These are phyloP conservation scores for Fomitopsis serialis DNA, from an alignment of 768 basidiomycete species.

Conservation along the genomic window DNA sequence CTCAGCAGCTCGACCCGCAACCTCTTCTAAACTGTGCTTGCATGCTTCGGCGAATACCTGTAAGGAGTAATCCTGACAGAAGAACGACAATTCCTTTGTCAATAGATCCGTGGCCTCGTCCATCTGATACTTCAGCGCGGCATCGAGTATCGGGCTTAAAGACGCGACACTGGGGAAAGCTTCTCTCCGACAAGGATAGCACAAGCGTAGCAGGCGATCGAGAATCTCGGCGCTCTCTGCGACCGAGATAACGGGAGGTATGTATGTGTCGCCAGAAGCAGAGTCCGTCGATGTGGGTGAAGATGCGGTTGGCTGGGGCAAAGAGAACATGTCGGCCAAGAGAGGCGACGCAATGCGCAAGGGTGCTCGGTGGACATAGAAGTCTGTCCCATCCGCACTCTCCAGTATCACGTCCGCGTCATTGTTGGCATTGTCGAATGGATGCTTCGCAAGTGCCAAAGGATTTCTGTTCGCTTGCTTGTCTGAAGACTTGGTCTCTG, in stretches of 20 bases:
- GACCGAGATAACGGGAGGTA: not conserved
- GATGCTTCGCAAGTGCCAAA: no score
- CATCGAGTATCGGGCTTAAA: not conserved
- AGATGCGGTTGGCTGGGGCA: slow-evolving; percentile 42
- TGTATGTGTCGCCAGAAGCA: not conserved
- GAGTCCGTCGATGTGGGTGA: not conserved
- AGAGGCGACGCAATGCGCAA: slow-evolving; percentile 57
- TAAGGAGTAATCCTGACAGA: not conserved
- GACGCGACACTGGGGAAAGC: not conserved
- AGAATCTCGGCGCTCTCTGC: not conserved
- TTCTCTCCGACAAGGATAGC: not conserved
- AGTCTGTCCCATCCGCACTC: slow-evolving; percentile 44
- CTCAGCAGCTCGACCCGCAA: not conserved
- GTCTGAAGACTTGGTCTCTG: no score
- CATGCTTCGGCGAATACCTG: not conserved
- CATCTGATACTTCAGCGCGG: not conserved
- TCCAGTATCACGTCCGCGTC: slow-evolving; percentile 41
- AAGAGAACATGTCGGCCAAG: slow-evolving; percentile 50
- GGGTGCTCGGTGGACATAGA: slow-evolving; percentile 49
- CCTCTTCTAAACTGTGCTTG: not conserved
- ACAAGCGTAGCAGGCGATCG: not conserved
- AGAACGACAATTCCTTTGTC: not conserved
- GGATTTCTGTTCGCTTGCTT: no score
- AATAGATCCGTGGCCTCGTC: not conserved
- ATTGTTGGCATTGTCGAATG: not conserved